Evolutionary conservation across 148 eudicot genomes (phyloP).

Genomic region (Chenopodium suecicum): DNA sequence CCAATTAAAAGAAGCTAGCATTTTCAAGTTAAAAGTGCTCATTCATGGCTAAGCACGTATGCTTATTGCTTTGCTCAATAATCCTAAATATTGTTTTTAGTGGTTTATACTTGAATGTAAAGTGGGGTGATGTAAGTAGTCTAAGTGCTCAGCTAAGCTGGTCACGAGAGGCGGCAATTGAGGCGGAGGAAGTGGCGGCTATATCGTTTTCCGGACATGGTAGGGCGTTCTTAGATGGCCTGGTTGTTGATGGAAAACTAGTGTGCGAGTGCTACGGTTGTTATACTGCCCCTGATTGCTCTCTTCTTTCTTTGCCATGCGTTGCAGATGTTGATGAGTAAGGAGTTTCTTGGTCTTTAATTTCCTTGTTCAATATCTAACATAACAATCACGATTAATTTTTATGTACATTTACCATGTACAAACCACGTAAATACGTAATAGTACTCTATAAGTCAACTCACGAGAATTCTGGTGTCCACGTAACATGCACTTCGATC

Average conservation of each 20-base stretch:
- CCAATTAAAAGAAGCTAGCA: neutral
- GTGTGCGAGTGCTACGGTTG: slow-evolving; percentile 61
- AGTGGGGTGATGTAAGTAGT: neutral
- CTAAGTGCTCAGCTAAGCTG: slow-evolving; percentile 25
- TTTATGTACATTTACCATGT: neutral
- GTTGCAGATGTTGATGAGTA: slow-evolving; percentile 54
- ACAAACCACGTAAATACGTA: no score
- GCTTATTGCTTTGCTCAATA: slow-evolving; percentile 2
- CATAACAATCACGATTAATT: neutral
- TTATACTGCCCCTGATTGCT: slow-evolving; percentile 56
- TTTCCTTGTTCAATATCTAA: neutral
- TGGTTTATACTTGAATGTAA: neutral
- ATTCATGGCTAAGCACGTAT: neutral
- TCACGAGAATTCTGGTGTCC: no score
- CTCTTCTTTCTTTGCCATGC: slow-evolving; percentile 34
- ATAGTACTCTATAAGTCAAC: no score
- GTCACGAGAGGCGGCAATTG: slow-evolving; percentile 55
- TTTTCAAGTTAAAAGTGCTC: neutral
- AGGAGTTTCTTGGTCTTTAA: neutral
- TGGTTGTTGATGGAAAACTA: slow-evolving; percentile 33
- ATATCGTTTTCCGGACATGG: slow-evolving; percentile 67
- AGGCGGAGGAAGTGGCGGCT: slow-evolving; percentile 60
- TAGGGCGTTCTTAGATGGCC: slow-evolving; percentile 55
- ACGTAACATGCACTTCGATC: no score
- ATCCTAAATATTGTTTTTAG: neutral